Conservation (phyloP, 164 flowering plant genomes). For the Aristolochia contorta region DNA sequence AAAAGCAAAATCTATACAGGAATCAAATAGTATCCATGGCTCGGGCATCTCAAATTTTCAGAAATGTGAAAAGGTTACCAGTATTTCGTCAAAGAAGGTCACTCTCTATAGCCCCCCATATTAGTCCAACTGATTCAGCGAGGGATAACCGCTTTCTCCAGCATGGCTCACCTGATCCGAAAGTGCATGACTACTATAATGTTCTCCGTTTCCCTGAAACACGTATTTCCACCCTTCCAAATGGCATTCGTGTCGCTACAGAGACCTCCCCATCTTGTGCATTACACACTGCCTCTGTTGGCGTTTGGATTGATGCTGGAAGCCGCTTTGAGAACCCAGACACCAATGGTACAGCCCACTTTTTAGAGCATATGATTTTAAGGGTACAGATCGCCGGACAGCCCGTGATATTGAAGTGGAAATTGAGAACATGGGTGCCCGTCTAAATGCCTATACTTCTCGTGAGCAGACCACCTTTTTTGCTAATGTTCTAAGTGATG, state of each 20-base stretch:
- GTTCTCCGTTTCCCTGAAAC: constrained; percentile 22
- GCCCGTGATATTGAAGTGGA: constrained; percentile 65
- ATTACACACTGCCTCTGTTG: constrained; percentile 57
- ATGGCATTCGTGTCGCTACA: constrained; percentile 69
- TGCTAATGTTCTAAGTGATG: constrained; percentile 58
- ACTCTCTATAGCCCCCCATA: constrained; percentile 1
- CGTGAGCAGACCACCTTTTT: constrained; percentile 86
- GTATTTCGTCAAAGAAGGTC: not conserved
- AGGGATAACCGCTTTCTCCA: constrained; percentile 6
- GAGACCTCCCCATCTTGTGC: constrained; percentile 47
- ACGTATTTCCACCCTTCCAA: constrained; percentile 52
- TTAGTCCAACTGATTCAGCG: constrained; percentile 1
- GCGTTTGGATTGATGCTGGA: constrained; percentile 90
- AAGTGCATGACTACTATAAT: constrained; percentile 1
- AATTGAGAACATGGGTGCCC: constrained; percentile 85
- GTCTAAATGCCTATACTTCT: constrained; percentile 76
- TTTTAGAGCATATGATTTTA: constrained; percentile 80
- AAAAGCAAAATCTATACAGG: not conserved
- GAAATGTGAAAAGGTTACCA: constrained; percentile 3
- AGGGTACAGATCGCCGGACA: constrained; percentile 55
- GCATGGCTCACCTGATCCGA: constrained; percentile 3
- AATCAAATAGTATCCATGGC: constrained; percentile 3
- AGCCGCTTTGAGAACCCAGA: constrained; percentile 69
- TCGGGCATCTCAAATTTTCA: constrained; percentile 1
- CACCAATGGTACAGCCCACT: constrained; percentile 83